phyloP scores from a whole-genome alignment of 257 asterid genomes.

The Handroanthus guayacan region DNA sequence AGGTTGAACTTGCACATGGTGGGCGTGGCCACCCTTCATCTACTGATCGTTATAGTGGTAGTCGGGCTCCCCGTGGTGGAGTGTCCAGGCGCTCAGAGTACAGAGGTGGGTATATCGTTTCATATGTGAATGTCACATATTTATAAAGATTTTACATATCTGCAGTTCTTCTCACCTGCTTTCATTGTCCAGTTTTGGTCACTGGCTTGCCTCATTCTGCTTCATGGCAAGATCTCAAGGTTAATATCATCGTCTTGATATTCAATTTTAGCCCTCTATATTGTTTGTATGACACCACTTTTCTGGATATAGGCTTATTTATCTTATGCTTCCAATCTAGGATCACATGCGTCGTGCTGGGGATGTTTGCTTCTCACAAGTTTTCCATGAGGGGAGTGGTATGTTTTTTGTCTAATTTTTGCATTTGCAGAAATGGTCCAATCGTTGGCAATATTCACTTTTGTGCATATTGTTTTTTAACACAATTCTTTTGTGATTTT shows the following conservation, averaged over 20 bases:
- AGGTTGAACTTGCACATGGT: constrained; percentile 99
- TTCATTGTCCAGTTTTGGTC: constrained; percentile 64
- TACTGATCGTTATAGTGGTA: constrained; percentile 67
- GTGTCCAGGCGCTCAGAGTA: constrained; percentile 91
- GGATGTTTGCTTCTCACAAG: constrained; percentile 99
- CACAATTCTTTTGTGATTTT: neutral
- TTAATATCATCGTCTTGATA: constrained; percentile 35
- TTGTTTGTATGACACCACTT: constrained; percentile 1
- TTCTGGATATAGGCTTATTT: constrained; percentile 24
- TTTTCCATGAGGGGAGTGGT: constrained; percentile 95
- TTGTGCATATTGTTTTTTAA: constrained; percentile 16
- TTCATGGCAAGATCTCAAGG: constrained; percentile 99
- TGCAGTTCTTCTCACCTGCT: constrained; percentile 29
- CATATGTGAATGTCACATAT: constrained; percentile 3
- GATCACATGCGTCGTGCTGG: constrained; percentile 99
- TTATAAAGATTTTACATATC: neutral
- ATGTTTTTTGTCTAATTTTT: constrained; percentile 40
- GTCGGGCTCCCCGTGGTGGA: constrained; percentile 95
- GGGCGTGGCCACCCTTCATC: constrained; percentile 91
- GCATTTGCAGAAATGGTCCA: neutral
- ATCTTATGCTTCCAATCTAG: constrained; percentile 47
- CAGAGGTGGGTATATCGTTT: constrained; percentile 56
- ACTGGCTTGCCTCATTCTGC: constrained; percentile 94
- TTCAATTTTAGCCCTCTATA: constrained; percentile 18
- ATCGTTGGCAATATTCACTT: neutral